Evolutionary conservation across 352 stramenopile species (phyloP).

Genomic region (Phytopythium ostracodes): DNA sequence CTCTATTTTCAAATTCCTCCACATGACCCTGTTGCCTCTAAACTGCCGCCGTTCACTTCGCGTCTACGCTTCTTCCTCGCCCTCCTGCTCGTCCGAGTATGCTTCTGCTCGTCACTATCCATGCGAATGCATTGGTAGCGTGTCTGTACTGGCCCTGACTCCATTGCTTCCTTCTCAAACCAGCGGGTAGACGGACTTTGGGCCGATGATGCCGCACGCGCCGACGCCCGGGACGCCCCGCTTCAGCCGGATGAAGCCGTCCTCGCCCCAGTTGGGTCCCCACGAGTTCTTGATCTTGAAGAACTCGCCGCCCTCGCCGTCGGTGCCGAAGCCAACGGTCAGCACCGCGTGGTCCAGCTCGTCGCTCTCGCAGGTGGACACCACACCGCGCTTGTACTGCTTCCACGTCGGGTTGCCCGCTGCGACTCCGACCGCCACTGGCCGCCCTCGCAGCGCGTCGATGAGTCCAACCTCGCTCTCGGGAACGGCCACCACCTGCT

Average conservation of each 20-base stretch:
- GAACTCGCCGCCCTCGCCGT: constrained; percentile 25
- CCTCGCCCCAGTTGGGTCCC: constrained; percentile 91
- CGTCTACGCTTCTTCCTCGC: too few relatives aligned
- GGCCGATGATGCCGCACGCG: constrained; percentile 51
- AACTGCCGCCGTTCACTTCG: too few relatives aligned
- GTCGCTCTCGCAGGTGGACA: constrained; percentile 72
- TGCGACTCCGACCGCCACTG: constrained; percentile 94
- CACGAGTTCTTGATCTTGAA: constrained; percentile 99
- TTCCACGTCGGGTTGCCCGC: constrained; percentile 95
- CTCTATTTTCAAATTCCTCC: too few relatives aligned
- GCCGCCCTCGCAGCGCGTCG: constrained; percentile 85
- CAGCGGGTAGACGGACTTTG: constrained; percentile 56
- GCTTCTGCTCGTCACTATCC: too few relatives aligned
- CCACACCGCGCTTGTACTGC: constrained; percentile 95
- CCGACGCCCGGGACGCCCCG: constrained; percentile 53
- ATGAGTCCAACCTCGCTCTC: constrained; percentile 81
- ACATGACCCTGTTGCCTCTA: too few relatives aligned
- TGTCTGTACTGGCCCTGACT: too few relatives aligned
- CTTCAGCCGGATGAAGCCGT: constrained; percentile 92
- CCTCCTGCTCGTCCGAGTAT: too few relatives aligned
- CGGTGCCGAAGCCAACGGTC: constrained; percentile 92
- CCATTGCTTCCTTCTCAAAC: constrained; percentile 33
- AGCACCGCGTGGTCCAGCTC: constrained; percentile 97
- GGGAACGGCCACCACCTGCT: constrained; percentile 49
- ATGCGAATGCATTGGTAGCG: too few relatives aligned